A percentile compares a stretch with the other conserved stretches of the same genome.
Evolutionary conservation across 495 filamentous ascomycete genomes (phyloP).

Genomic region (Tuber borchii): DNA sequence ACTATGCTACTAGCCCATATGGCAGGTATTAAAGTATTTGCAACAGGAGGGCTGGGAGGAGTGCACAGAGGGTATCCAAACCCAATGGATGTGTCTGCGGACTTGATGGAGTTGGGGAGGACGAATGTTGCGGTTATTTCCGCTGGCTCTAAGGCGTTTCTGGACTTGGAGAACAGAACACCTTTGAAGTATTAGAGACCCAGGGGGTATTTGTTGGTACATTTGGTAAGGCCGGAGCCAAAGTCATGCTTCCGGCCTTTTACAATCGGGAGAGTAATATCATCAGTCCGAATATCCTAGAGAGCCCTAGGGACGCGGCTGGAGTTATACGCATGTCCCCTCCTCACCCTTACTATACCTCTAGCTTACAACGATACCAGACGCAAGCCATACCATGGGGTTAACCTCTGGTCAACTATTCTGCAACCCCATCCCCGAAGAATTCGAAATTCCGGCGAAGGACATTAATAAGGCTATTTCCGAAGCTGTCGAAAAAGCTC

Average conservation of each 20-base stretch:
- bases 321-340: constrained; percentile 65
- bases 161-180: constrained; percentile 85
- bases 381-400: constrained; percentile 54
- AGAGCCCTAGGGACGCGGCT: constrained; percentile 73
- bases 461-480: constrained; percentile 70
- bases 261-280: constrained; percentile 78
- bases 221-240: constrained; percentile 59
- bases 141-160: constrained; percentile 89
- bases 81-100: constrained; percentile 88
- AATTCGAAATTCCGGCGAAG: constrained; percentile 59
- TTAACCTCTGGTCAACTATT: constrained; percentile 71
- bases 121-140: constrained; percentile 83
- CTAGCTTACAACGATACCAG: constrained; percentile 43
- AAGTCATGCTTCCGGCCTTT: constrained; percentile 81
- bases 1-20: constrained; percentile 85
- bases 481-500: constrained; percentile 65
- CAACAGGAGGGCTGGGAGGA: constrained; percentile 75
- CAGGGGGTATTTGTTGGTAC: constrained; percentile 81
- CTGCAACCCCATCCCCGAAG: constrained; percentile 76
- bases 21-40: constrained; percentile 88
- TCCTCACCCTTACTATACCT: neutral
- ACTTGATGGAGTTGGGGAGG: constrained; percentile 88
- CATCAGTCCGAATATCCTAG: constrained; percentile 65
- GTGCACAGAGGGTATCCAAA: constrained; percentile 85
- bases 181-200: constrained; percentile 90